Percentiles rank a stretch among this genome's conserved stretches.
These are phyloP conservation scores for Comarum palustre DNA, from an alignment of 306 rosid species.

Conservation along the genomic window DNA sequence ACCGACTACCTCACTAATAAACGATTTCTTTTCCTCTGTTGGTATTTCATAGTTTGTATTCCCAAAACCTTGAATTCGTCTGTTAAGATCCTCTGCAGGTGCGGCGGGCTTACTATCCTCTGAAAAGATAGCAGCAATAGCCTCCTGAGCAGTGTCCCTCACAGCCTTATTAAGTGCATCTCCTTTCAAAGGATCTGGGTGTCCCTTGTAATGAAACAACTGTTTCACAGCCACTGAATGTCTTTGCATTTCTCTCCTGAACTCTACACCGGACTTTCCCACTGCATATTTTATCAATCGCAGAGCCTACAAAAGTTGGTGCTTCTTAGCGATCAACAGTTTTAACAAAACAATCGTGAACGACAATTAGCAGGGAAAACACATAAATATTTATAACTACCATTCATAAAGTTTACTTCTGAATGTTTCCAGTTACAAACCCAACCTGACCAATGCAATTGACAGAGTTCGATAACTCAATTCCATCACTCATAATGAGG, in stretches of 20 bases:
- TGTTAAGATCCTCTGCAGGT: slow-evolving; percentile 73
- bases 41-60: slow-evolving; percentile 65
- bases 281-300: slow-evolving; percentile 86
- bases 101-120: slow-evolving; percentile 69
- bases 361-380: slow-evolving; percentile 1
- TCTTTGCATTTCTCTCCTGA: slow-evolving; percentile 98
- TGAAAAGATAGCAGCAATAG: slow-evolving; percentile 69
- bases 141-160: slow-evolving; percentile 84
- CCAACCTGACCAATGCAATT: not conserved
- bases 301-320: slow-evolving; percentile 56
- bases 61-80: slow-evolving; percentile 96
- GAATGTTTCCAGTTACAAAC: not conserved
- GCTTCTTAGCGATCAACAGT: slow-evolving; percentile 13
- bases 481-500: too few species aligned
- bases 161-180: slow-evolving; percentile 94
- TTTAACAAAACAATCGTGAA: not conserved
- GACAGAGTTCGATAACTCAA: not conserved
- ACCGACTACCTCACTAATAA: slow-evolving; percentile 95
- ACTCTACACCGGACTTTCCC: slow-evolving; percentile 94
- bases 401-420: slow-evolving; percentile 4
- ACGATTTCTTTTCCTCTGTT: slow-evolving; percentile 70
- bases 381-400: too few species aligned
- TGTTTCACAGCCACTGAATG: slow-evolving; percentile 85
- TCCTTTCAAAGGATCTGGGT: slow-evolving; percentile 83
- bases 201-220: slow-evolving; percentile 88